phyloP scores from a whole-genome alignment of 192 early-diverging fungal genomes.

The Phycomyces blakesleeanus region DNA sequence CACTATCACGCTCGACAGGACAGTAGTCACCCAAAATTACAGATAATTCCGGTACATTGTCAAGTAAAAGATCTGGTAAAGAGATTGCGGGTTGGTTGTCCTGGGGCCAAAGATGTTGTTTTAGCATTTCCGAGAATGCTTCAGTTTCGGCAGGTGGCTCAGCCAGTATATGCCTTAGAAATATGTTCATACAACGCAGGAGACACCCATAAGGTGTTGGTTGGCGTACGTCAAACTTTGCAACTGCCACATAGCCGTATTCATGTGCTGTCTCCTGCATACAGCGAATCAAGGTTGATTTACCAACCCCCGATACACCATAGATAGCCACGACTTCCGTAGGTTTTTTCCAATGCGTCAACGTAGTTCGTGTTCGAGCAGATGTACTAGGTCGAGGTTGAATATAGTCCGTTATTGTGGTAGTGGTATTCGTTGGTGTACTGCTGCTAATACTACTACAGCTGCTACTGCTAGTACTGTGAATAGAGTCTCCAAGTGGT shows the following conservation, averaged over 20 bases:
- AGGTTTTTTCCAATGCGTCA: constrained; percentile 7
- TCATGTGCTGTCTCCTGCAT: constrained; percentile 25
- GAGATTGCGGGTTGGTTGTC: background rate
- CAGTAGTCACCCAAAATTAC: constrained; percentile 11
- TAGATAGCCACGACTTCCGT: constrained; percentile 32
- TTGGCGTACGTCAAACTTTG: constrained; percentile 31
- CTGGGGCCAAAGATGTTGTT: constrained; percentile 14
- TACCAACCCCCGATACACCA: constrained; percentile 29
- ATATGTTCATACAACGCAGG: constrained; percentile 23
- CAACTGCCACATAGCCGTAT: constrained; percentile 30
- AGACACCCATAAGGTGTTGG: constrained; percentile 33
- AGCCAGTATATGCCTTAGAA: constrained; percentile 26
- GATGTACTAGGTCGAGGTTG: background rate
- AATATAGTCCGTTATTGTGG: background rate
- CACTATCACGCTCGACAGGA: background rate
- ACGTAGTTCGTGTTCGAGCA: background rate
- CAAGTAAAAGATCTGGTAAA: constrained; percentile 19
- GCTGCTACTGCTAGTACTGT: no score
- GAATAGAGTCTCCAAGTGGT: no score
- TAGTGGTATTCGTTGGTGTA: background rate
- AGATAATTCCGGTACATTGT: constrained; percentile 30
- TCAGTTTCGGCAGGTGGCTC: constrained; percentile 16
- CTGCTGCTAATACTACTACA: no score
- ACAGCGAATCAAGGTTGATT: constrained; percentile 19
- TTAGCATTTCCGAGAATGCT: constrained; percentile 22